phyloP scores from a whole-genome alignment of 1,284 basidiomycete genomes.

The Leucoagaricus sp. region DNA sequence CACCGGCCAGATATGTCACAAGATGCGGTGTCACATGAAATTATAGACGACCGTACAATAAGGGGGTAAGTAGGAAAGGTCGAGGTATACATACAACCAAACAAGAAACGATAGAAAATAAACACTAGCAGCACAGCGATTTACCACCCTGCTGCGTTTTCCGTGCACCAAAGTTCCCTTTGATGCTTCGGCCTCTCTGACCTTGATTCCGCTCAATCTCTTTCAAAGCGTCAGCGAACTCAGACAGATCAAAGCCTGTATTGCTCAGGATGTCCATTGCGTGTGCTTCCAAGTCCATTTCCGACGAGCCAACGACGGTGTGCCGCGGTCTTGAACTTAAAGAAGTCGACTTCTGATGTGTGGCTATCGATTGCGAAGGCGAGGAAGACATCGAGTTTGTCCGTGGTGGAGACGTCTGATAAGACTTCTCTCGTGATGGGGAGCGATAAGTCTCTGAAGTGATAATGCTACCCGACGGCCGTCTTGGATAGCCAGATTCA shows the following conservation, averaged over 20 bases:
- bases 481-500: not conserved
- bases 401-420: too few relatives aligned
- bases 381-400: not conserved
- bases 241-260: slow-evolving; percentile 38
- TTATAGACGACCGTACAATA: not conserved
- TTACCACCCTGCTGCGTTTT: slow-evolving; percentile 5
- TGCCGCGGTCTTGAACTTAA: too few relatives aligned
- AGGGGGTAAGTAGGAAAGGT: not conserved
- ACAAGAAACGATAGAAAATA: not conserved
- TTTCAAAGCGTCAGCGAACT: slow-evolving; percentile 40
- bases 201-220: slow-evolving; percentile 30
- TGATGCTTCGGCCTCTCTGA: not conserved
- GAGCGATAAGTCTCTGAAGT: not conserved
- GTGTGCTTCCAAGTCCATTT: slow-evolving; percentile 23
- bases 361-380: not conserved
- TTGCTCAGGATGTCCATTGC: slow-evolving; percentile 34
- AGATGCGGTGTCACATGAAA: not conserved
- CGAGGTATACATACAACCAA: not conserved
- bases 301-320: not conserved
- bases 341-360: not conserved
- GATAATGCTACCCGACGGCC: not conserved
- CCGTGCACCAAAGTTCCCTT: not conserved
- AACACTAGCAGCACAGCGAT: not conserved
- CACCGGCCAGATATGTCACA: slow-evolving; percentile 1
- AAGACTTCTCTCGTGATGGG: not conserved